A percentile compares a stretch with the other conserved stretches of the same genome.
Conservation (phyloP, 768 basidiomycete species). For the Amanita exitialis region DNA sequence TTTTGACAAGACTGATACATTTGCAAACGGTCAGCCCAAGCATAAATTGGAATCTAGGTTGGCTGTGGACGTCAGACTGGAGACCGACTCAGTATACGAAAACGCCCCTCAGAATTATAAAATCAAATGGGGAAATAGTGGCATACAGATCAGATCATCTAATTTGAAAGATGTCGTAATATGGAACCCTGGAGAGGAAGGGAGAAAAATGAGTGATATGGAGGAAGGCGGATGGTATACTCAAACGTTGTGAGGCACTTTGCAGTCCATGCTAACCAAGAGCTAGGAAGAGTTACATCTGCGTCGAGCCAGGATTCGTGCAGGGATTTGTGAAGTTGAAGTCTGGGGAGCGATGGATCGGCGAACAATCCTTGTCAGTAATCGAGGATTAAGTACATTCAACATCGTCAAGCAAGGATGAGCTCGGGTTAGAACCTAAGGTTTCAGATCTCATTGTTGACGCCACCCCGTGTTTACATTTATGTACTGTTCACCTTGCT, state of each 20-base stretch:
- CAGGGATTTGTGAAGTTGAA: slow-evolving; percentile 56
- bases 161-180: slow-evolving; percentile 76
- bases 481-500: too few species aligned
- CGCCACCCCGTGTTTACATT: too few species aligned
- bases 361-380: slow-evolving; percentile 59
- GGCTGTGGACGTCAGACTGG: slow-evolving; percentile 53
- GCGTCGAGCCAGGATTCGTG: slow-evolving; percentile 87
- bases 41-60: slow-evolving; percentile 50
- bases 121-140: slow-evolving; percentile 49
- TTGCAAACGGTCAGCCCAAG: slow-evolving; percentile 34
- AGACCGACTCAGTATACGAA: slow-evolving; percentile 75
- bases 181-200: slow-evolving; percentile 85
- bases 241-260: background rate
- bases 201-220: slow-evolving; percentile 80
- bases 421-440: too few species aligned
- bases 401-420: too few species aligned
- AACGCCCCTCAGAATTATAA: slow-evolving; percentile 45
- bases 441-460: too few species aligned
- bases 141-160: slow-evolving; percentile 39
- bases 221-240: slow-evolving; percentile 78
- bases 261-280: background rate
- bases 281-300: slow-evolving; percentile 77
- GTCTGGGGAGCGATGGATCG: slow-evolving; percentile 65
- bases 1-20: slow-evolving; percentile 72
- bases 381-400: slow-evolving; percentile 10